Evolutionary conservation across 1,139 yeast genomes (phyloP).

Genomic region (Diutina mesorugosa): DNA sequence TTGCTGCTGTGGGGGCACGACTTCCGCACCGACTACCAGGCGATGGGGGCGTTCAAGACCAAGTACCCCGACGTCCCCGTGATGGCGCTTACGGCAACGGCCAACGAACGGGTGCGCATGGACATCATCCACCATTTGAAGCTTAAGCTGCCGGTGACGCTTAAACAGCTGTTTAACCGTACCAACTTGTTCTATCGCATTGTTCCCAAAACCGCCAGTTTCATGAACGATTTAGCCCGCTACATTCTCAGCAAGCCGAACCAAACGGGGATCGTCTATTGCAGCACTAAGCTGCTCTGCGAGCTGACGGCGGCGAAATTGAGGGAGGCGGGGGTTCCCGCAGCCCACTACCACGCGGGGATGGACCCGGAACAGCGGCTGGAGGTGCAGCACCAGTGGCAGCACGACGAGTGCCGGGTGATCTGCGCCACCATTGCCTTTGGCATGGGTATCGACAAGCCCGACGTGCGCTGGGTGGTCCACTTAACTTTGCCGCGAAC

Average conservation of each 20-base stretch:
- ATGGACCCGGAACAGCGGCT: constrained; percentile 69
- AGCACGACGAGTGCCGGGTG: constrained; percentile 50
- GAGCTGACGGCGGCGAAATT: constrained; percentile 67
- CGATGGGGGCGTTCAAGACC: constrained; percentile 57
- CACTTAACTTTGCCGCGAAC: constrained; percentile 86
- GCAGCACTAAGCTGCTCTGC: constrained; percentile 82
- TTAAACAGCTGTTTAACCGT: constrained; percentile 79
- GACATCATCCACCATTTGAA: constrained; percentile 72
- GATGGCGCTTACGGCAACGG: constrained; percentile 97
- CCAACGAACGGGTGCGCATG: constrained; percentile 79
- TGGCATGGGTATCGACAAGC: constrained; percentile 98
- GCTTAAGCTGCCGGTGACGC: constrained; percentile 39
- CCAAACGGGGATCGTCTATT: constrained; percentile 82
- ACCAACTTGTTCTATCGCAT: constrained; percentile 77
- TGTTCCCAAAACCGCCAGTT: constrained; percentile 43
- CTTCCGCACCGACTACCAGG: constrained; percentile 91
- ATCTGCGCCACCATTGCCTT: constrained; percentile 97
- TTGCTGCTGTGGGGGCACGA: constrained; percentile 99
- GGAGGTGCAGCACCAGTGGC: constrained; percentile 72
- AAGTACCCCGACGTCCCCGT: constrained; percentile 74
- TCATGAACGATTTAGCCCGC: constrained; percentile 47
- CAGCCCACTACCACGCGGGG: constrained; percentile 88
- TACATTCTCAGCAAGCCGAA: constrained; percentile 41
- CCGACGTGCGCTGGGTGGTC: constrained; percentile 84
- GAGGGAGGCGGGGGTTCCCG: constrained; percentile 43